phyloP scores from a whole-genome alignment of 495 filamentous ascomycete species.

The Thozetella sp. region DNA sequence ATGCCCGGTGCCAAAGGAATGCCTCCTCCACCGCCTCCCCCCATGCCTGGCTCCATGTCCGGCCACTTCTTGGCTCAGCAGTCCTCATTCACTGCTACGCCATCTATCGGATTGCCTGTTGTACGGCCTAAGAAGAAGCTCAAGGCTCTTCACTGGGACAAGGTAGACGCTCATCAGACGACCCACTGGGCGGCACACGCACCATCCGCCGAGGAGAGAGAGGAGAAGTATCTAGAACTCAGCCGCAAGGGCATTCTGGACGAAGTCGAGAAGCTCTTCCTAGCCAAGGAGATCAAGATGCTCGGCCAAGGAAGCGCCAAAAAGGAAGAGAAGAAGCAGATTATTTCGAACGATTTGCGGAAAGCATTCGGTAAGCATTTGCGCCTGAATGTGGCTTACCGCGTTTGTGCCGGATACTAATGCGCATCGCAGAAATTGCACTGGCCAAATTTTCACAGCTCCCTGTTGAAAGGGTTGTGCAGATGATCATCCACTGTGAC shows the following conservation, averaged over 20 bases:
- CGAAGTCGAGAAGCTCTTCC: slow-evolving; percentile 95
- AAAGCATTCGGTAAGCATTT: slow-evolving; percentile 73
- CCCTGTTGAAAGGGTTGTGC: slow-evolving; percentile 79
- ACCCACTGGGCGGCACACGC: slow-evolving; percentile 94
- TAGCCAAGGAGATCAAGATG: slow-evolving; percentile 95
- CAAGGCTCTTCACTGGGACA: slow-evolving; percentile 99
- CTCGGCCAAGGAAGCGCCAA: slow-evolving; percentile 68
- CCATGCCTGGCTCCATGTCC: slow-evolving; percentile 59
- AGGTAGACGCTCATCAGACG: slow-evolving; percentile 90
- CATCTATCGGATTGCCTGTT: slow-evolving; percentile 62
- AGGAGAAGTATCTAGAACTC: slow-evolving; percentile 93
- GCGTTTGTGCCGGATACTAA: slow-evolving; percentile 17
- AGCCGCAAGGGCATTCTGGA: slow-evolving; percentile 92
- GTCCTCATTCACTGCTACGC: slow-evolving; percentile 24
- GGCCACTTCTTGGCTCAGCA: slow-evolving; percentile 56
- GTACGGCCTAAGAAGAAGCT: slow-evolving; percentile 97
- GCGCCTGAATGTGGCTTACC: no score
- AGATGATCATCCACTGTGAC: slow-evolving; percentile 96
- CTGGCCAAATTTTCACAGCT: slow-evolving; percentile 85
- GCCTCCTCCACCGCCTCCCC: slow-evolving; percentile 52
- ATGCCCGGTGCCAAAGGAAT: slow-evolving; percentile 35
- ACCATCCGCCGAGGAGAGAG: slow-evolving; percentile 78
- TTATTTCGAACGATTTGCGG: slow-evolving; percentile 89
- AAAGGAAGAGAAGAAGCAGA: slow-evolving; percentile 94
- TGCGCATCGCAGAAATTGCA: slow-evolving; percentile 68